Base-by-base conservation (phyloP, 2,329 filamentous ascomycete genomes). In the Cordyceps farinosa region DNA sequence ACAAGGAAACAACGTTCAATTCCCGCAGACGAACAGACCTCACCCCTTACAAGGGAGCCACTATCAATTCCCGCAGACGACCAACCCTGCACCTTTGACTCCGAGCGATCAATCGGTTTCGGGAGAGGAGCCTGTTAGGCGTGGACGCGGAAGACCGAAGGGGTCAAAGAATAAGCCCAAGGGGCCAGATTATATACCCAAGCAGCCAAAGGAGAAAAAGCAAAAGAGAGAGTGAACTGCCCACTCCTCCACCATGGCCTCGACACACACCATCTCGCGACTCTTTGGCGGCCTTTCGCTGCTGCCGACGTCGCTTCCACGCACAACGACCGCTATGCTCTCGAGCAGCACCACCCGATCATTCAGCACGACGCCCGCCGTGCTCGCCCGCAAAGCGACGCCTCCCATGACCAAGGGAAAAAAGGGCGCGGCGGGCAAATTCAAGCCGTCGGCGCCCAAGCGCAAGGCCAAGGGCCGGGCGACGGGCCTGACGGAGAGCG, bases 401-500 rank as follows among this genome's bases (percentile, higher is more conserved):
- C 29, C 52, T 1, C 32, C 32, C 13, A 29, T 36, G n/a, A 27
- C 9, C 27, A 61, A 61, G 42, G 40, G 38, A 44, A 47, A 48
- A 27, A 22, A 48, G 11, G 55, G 53, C 27, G n/a, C 11, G 10
- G 57, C 34, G 4, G 45, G 44, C 53, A 63, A 56, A 22, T 66
- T 70, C 47, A 71, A 71, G 53, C 66, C 69, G 29, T 67, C 60
- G 27, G 17, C 68, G 69, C 52, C 68, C 70, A 66, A 73, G 65
- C 62, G 67, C 55, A 53, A 54, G 59, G 59, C 59, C 50, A 53
- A 54, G 40, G 59, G 59, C 15, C 55, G 55, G 15, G 11, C 51
- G 38, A n/a, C 38, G 4, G 60, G 45, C 22, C 60, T n/a, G 51
- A 77, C 73, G 32, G 77, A 75, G 55, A 77, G 77, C 64, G 78